Percentiles rank a stretch among this genome's conserved stretches.
Conservation (phyloP, 768 basidiomycete genomes). For the Lactarius sp. region DNA sequence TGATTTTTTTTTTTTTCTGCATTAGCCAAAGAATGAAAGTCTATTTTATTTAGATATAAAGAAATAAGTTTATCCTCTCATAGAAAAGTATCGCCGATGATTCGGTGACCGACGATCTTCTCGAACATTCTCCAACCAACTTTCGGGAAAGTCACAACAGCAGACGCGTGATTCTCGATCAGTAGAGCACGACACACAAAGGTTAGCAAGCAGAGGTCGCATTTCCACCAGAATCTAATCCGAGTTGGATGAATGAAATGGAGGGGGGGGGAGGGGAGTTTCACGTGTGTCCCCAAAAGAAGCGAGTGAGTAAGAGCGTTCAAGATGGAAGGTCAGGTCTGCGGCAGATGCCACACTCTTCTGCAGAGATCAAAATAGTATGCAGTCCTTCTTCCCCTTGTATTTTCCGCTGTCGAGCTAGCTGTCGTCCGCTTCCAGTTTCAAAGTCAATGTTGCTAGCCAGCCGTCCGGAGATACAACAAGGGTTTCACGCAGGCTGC, state of each 20-base stretch:
- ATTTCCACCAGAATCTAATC: background rate
- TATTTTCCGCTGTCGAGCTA: too few species aligned
- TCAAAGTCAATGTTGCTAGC: background rate
- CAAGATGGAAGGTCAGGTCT: background rate
- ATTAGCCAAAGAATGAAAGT: background rate
- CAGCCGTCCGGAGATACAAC: background rate
- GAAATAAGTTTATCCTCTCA: background rate
- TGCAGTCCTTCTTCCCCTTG: too few species aligned
- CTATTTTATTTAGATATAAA: too few species aligned
- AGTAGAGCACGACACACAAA: too few species aligned
- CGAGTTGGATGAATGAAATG: background rate
- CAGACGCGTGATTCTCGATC: background rate
- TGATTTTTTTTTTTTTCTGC: background rate
- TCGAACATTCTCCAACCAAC: background rate
- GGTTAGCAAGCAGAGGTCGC: background rate
- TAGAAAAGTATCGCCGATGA: background rate
- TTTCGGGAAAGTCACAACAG: background rate
- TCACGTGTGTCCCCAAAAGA: background rate
- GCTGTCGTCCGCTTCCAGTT: too few species aligned
- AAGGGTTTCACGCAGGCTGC: background rate
- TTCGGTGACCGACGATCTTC: constrained; percentile 1
- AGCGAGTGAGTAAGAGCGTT: background rate
- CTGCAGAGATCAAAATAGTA: background rate
- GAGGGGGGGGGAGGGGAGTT: background rate
- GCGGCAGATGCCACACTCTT: background rate